Conservation (phyloP, 768 basidiomycete genomes). For the Mrakia blollopis region DNA sequence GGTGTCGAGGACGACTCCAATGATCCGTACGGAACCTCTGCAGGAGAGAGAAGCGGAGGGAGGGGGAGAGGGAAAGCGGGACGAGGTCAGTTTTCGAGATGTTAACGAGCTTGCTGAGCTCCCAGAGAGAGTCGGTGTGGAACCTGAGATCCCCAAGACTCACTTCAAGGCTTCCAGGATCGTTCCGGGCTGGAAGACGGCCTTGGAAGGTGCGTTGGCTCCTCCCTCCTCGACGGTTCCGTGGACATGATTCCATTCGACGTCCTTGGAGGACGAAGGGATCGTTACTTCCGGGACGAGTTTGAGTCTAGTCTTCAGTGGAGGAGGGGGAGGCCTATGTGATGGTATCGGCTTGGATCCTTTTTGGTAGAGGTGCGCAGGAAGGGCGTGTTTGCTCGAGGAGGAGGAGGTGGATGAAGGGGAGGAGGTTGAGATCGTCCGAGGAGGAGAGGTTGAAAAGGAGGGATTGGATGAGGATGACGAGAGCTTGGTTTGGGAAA, state of each 20-base stretch:
- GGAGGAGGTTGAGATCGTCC: too few species aligned
- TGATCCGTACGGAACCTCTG: not conserved
- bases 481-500: conserved; percentile 40
- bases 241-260: not conserved
- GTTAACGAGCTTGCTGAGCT: too few species aligned
- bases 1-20: conserved; percentile 32
- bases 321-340: not conserved
- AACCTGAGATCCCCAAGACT: not conserved
- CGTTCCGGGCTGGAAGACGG: conserved; percentile 18
- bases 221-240: not conserved
- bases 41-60: not conserved
- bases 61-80: not conserved
- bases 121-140: too few species aligned
- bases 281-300: not conserved
- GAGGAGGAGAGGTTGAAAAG: too few species aligned
- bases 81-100: not conserved
- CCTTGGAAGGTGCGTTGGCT: not conserved
- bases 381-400: not conserved
- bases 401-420: not conserved
- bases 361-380: not conserved
- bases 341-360: not conserved
- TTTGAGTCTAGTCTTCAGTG: not conserved
- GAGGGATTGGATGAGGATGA: conserved; percentile 77
- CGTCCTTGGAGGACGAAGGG: conserved; percentile 4
- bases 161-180: conserved; percentile 17